Conservation (phyloP, 345 rosid species). For the Citrus inodora region DNA sequence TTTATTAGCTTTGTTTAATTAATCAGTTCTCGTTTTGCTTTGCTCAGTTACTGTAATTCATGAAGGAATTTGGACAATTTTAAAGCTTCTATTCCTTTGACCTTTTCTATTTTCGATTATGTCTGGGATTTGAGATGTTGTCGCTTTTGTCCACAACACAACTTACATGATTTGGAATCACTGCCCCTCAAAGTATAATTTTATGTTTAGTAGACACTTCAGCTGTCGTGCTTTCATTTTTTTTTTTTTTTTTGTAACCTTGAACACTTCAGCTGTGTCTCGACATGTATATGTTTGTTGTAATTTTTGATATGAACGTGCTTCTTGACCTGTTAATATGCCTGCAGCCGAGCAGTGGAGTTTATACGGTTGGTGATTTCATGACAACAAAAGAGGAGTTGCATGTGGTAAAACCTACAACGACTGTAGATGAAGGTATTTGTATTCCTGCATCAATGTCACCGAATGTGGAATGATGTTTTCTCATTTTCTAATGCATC, state of each 20-base stretch:
- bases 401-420: constrained; percentile 68
- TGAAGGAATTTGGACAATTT: background rate
- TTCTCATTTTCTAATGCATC: constrained; percentile 10
- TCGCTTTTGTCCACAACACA: too few species aligned
- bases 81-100: background rate
- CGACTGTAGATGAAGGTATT: constrained; percentile 82
- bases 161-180: background rate
- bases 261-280: background rate
- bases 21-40: background rate
- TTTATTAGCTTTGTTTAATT: background rate
- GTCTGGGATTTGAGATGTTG: background rate
- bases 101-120: background rate
- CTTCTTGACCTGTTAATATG: constrained; percentile 7
- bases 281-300: background rate
- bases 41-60: background rate
- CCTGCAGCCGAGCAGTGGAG: constrained; percentile 61
- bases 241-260: too few species aligned
- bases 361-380: constrained; percentile 80
- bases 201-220: too few species aligned
- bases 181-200: background rate
- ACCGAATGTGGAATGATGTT: background rate
- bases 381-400: constrained; percentile 78
- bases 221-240: too few species aligned
- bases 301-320: background rate
- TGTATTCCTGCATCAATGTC: constrained; percentile 4